Evolutionary conservation across 2,329 filamentous ascomycete species (phyloP).

Genomic region (Ophiostoma australiae): DNA sequence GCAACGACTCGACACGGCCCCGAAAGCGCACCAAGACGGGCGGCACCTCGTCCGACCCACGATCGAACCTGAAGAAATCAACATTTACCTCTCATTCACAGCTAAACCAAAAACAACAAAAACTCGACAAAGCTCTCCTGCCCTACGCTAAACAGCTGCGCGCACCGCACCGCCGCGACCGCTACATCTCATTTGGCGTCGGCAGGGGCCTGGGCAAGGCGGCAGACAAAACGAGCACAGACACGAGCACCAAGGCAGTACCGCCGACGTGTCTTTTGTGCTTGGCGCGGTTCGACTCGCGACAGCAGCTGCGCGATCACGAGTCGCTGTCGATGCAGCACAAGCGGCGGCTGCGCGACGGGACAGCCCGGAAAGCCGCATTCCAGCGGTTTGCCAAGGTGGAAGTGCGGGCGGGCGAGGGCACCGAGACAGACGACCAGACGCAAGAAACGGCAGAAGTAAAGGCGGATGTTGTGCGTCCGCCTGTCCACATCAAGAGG

Average conservation of each 20-base stretch:
- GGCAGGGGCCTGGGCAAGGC: conserved; percentile 33
- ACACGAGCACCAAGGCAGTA: background rate
- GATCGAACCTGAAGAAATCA: background rate
- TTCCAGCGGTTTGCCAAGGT: conserved; percentile 24
- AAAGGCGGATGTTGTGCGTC: background rate
- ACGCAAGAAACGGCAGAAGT: conserved; percentile 30
- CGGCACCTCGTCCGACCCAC: background rate
- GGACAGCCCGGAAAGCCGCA: conserved; percentile 17
- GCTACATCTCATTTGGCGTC: conserved; percentile 55
- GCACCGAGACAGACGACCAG: background rate
- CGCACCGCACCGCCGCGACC: conserved; percentile 33
- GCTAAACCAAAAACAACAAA: background rate
- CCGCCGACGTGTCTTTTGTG: conserved; percentile 51
- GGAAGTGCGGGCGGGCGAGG: background rate
- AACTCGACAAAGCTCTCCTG: background rate
- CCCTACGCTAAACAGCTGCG: conserved; percentile 27
- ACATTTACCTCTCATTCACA: background rate
- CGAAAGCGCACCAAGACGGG: conserved; percentile 23
- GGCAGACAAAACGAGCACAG: background rate
- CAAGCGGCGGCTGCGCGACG: conserved; percentile 27
- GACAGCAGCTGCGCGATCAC: conserved; percentile 33
- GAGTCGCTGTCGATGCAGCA: conserved; percentile 31
- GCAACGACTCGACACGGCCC: conserved; percentile 23
- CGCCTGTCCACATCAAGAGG: conserved; percentile 28
- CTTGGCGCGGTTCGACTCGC: conserved; percentile 51